These are phyloP conservation scores for Gossypium trilobum DNA, from an alignment of 441 rosid species.

Conservation along the genomic window DNA sequence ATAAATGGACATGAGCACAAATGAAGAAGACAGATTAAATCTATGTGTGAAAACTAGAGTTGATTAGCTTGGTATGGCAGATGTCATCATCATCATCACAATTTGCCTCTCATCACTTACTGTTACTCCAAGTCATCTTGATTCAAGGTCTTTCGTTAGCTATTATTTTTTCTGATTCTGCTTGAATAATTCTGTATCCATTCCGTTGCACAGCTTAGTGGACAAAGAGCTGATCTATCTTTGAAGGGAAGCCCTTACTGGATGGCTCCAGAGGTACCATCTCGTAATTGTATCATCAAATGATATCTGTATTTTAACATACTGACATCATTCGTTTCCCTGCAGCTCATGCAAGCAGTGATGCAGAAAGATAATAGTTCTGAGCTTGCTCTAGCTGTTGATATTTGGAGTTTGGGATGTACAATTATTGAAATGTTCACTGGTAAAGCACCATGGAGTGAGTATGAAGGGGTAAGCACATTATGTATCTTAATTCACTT, in stretches of 20 bases:
- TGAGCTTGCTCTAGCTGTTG: conserved; percentile 80
- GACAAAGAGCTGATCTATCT: conserved; percentile 82
- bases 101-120: background rate
- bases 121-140: too few relatives aligned
- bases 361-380: conserved; percentile 70
- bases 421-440: conserved; percentile 92
- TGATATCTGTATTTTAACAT: background rate
- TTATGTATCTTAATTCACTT: background rate
- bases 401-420: conserved; percentile 97
- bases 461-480: conserved; percentile 76
- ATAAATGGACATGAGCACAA: background rate
- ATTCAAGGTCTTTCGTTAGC: background rate
- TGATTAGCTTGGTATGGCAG: background rate
- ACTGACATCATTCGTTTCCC: conserved; percentile 22
- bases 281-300: conserved; percentile 6
- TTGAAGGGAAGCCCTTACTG: conserved; percentile 92
- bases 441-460: conserved; percentile 97
- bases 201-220: conserved; percentile 53
- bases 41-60: background rate
- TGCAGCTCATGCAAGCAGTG: conserved; percentile 84
- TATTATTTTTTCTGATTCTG: background rate
- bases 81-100: background rate
- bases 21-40: background rate
- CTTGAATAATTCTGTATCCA: background rate
- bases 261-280: conserved; percentile 98